Evolutionary conservation across 495 filamentous ascomycete genomes (phyloP), one percentile per base, ranked within the genome.

Genomic region (Bacidia rubella): DNA sequence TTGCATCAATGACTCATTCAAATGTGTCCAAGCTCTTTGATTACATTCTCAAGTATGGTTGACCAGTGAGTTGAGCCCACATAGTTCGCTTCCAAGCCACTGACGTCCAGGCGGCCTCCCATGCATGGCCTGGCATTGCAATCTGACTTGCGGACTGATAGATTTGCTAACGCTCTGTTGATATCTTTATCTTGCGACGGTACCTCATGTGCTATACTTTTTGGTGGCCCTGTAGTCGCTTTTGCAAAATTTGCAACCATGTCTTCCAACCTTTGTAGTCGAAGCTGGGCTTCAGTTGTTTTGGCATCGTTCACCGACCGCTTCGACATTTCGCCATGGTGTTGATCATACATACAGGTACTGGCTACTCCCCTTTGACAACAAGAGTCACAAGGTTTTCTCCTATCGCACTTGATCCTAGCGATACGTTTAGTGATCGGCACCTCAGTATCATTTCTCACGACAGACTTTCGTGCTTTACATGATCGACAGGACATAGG

Each of bases 21-120:
- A 61, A 17, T 56, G 57, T 52, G 64, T 60, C 35, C 64, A 64
- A 35, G 67, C 65, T 65, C 60, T 26, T 65, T 66, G 51, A 63
- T 68, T 29, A 68, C 63, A 53, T 66, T 58, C 19, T 79, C 71
- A 19, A 78, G 58, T 39, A 80, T 75, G n/a, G 75, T 72, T 60
- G 76, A 70, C 63, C 74, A 77, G 45, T 80, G 73, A 43, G 74
- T 75, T 9, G 70, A 70, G 1, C 71, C 74, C 9, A 77, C 68
- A 45, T 74, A 77, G 12, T 63, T 43, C 17, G 11, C 44, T 15
- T 35, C 47, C 19, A 25, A 2, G 19, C 3, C 24, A 17, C 38
- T 49, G 7, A 23, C 23, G 25, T 51, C 29, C 11, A 38, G 32
- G 2, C 22, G 23, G 12, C 12, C 47, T 41, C 10, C 10, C 10